phyloP scores from a whole-genome alignment of 2,329 filamentous ascomycete species.

The Aspergillus brunneoviolaceus region DNA sequence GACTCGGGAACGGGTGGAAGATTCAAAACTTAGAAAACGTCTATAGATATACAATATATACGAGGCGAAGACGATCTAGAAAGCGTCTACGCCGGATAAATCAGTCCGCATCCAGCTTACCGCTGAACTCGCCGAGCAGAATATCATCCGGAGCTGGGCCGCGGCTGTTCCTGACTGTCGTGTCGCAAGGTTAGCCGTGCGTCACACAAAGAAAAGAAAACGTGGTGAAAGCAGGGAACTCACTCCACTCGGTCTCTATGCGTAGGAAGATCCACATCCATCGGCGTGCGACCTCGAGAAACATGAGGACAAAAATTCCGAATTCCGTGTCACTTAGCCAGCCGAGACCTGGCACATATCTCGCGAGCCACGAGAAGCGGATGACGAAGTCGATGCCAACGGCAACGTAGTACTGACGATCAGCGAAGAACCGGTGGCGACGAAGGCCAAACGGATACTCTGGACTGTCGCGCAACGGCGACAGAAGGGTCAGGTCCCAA shows the following conservation, averaged over 20 bases:
- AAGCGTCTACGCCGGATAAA: background rate
- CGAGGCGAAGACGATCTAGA: background rate
- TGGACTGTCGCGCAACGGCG: constrained; percentile 57
- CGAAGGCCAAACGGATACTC: constrained; percentile 77
- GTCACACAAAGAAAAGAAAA: background rate
- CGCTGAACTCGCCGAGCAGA: constrained; percentile 69
- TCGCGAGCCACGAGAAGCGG: constrained; percentile 87
- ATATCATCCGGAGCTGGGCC: constrained; percentile 67
- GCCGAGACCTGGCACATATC: constrained; percentile 77
- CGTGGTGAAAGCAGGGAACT: constrained; percentile 32
- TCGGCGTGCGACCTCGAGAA: constrained; percentile 79
- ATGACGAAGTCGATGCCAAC: constrained; percentile 76
- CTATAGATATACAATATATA: constrained; percentile 17
- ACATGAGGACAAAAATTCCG: constrained; percentile 83
- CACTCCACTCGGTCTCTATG: constrained; percentile 88
- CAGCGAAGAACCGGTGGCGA: constrained; percentile 69
- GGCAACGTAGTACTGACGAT: constrained; percentile 77
- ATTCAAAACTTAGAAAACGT: background rate
- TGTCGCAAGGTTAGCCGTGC: constrained; percentile 18
- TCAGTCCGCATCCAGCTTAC: constrained; percentile 64
- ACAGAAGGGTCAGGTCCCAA: constrained; percentile 89
- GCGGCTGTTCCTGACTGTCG: constrained; percentile 53
- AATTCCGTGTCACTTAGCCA: constrained; percentile 84
- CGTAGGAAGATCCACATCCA: constrained; percentile 99
- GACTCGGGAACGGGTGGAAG: background rate